A percentile compares a stretch with the other conserved stretches of the same genome.
These are phyloP conservation scores for Talaromyces piceae DNA, from an alignment of 2,329 filamentous ascomycete species.

Conservation along the genomic window DNA sequence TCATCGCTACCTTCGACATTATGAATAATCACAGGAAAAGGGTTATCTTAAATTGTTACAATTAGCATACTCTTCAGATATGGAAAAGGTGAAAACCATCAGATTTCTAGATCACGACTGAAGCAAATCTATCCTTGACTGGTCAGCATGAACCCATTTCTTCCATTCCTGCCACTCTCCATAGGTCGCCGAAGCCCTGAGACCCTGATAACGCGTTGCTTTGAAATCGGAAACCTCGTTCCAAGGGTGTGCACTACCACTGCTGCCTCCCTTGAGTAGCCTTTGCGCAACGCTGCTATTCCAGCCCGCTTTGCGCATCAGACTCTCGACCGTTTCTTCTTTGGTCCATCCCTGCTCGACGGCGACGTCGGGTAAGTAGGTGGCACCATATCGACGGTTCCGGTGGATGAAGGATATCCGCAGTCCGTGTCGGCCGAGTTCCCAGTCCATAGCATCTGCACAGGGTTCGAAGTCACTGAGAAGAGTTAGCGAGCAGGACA, in stretches of 20 bases:
- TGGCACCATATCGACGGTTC: slow-evolving; percentile 68
- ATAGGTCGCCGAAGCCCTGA: slow-evolving; percentile 64
- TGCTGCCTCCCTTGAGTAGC: slow-evolving; percentile 27
- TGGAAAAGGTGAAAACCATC: not conserved
- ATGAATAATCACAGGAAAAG: not conserved
- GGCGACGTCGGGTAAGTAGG: slow-evolving; percentile 88
- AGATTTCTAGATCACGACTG: not conserved
- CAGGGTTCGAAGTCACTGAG: slow-evolving; percentile 78
- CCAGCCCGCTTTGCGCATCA: slow-evolving; percentile 96
- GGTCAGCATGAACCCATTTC: slow-evolving; percentile 51
- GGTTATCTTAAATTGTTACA: not conserved
- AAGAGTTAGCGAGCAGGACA: slow-evolving; percentile 63
- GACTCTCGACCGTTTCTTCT: slow-evolving; percentile 79
- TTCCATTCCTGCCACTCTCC: slow-evolving; percentile 72
- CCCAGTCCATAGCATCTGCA: slow-evolving; percentile 72
- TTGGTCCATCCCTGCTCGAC: slow-evolving; percentile 91
- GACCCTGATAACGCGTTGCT: slow-evolving; percentile 79
- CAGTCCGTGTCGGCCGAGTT: slow-evolving; percentile 75
- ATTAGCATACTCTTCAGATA: not conserved
- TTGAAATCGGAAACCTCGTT: slow-evolving; percentile 64
- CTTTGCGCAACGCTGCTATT: slow-evolving; percentile 46
- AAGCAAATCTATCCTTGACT: slow-evolving; percentile 4
- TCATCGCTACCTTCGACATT: no score
- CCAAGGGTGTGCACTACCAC: slow-evolving; percentile 49
- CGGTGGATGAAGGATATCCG: slow-evolving; percentile 75